These are phyloP conservation scores for Vararia minispora DNA, from an alignment of 768 basidiomycete genomes.

Conservation along the genomic window DNA sequence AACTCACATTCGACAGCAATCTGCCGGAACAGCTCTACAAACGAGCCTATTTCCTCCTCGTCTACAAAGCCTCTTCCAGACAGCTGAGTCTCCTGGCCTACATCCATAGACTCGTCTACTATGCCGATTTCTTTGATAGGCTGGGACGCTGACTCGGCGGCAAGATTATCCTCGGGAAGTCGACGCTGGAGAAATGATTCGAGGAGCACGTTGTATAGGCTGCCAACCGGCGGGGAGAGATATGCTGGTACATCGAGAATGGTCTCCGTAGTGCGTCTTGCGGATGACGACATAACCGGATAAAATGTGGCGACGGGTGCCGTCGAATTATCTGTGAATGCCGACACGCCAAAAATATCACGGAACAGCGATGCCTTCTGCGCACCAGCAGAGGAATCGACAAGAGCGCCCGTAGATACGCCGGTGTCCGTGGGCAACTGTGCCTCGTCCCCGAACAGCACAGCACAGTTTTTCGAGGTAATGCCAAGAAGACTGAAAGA, in stretches of 20 bases:
- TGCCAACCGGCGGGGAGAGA: conserved; percentile 62
- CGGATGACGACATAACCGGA: no score
- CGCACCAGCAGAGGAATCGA: conserved; percentile 18
- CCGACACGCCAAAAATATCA: conserved; percentile 81
- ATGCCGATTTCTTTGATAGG: conserved; percentile 20
- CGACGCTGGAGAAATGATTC: conserved; percentile 32
- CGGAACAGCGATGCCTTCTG: conserved; percentile 61
- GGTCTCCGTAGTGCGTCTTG: no score
- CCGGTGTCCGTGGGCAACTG: conserved; percentile 31
- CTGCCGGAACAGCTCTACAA: conserved; percentile 54
- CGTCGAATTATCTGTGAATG: conserved; percentile 31
- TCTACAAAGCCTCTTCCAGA: conserved; percentile 35
- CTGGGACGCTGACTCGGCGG: conserved; percentile 1
- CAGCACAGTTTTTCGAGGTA: conserved; percentile 51
- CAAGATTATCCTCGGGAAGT: conserved; percentile 14
- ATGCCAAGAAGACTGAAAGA: conserved; percentile 59
- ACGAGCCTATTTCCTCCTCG: conserved; percentile 43
- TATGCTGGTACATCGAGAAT: conserved; percentile 65
- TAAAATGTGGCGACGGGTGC: no score
- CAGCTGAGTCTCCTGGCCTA: conserved; percentile 14
- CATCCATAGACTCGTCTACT: conserved; percentile 19
- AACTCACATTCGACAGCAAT: conserved; percentile 31
- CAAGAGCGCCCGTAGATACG: conserved; percentile 27
- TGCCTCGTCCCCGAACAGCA: conserved; percentile 56
- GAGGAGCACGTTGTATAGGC: conserved; percentile 58